Conservation (phyloP, 176 grass and related monocot genomes). For the Tillandsia leiboldiana region DNA sequence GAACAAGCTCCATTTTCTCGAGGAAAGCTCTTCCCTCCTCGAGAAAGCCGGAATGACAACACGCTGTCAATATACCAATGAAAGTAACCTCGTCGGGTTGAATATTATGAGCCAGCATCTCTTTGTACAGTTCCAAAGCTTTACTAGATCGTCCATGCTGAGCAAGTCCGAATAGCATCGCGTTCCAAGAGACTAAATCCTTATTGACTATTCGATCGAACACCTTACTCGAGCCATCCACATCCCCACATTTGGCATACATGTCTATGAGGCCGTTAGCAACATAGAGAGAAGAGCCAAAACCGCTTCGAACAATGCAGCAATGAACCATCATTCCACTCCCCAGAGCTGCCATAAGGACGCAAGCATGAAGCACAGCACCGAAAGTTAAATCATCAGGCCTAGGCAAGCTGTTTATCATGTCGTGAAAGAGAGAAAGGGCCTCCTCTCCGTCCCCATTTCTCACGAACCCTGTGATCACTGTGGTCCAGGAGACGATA, state of each 20-base stretch:
- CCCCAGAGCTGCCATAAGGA: constrained; percentile 12
- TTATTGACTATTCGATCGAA: constrained; percentile 22
- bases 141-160: constrained; percentile 32
- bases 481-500: constrained; percentile 47
- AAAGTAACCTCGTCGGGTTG: constrained; percentile 44
- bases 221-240: constrained; percentile 20
- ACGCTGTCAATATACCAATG: constrained; percentile 41
- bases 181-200: constrained; percentile 58
- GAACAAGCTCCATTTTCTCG: constrained; percentile 28
- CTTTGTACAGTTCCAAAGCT: constrained; percentile 24
- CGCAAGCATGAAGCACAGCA: constrained; percentile 39
- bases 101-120: constrained; percentile 21
- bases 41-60: constrained; percentile 44
- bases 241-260: constrained; percentile 56
- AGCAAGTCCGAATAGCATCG: constrained; percentile 45
- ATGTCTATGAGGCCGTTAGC: constrained; percentile 59
- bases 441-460: constrained; percentile 33
- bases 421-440: constrained; percentile 29
- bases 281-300: constrained; percentile 37
- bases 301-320: constrained; percentile 27
- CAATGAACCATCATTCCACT: constrained; percentile 47
- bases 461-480: constrained; percentile 47
- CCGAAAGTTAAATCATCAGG: constrained; percentile 52
- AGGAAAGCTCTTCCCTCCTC: constrained; percentile 37
- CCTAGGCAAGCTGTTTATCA: constrained; percentile 23